Base-by-base conservation (phyloP, 2,329 filamentous ascomycete genomes). In the Pseudonectria buxi region DNA sequence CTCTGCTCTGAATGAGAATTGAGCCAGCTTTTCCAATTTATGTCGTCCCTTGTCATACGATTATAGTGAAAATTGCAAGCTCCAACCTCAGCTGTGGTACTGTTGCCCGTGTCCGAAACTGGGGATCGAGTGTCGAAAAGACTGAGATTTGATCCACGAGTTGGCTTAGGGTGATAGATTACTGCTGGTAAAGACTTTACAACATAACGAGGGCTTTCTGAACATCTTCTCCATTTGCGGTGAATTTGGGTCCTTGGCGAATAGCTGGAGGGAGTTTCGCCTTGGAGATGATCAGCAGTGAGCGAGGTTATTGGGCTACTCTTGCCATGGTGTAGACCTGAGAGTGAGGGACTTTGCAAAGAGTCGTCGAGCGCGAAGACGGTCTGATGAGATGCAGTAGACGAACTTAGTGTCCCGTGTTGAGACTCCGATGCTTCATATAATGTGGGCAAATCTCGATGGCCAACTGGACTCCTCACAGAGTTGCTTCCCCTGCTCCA, bases 401-500 rank as follows among this genome's bases (percentile, higher is more conserved):
- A 25, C 6, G 12, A 24, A 7, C 30, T 28, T 10, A 30, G 26
- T 22, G 18, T 22, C 9, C 22, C 13, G 29, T 12, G 30, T 7
- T 22, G 34, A 28, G 43, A 30, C 12, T 14, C 24, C 25, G 33
- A 32, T 3, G 29, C 26, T 7, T 29, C 33, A 13, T 31, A 27
- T 3, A 35, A 30, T 14, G 40, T 11, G 4, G 33, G 13, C 22
- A 32, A 25, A 7, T 22, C 34, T 24, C 24, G 24, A 9, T 38
- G 28, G 10, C 39, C 43, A 9, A 26, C 26, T 24, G 29, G 36
- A 18, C 46, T 57, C 33, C 48, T 39, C 6, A 56, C 36, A n/a
- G 54, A 51, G 28, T 55, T 54, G 25, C 40, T 49, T 5, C 39
- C 37, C 7, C 40, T 40, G 33, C 49, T 58, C 58, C 56, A 61